A percentile compares a stretch with the other conserved stretches of the same genome.
phyloP scores from a whole-genome alignment of 1,284 basidiomycete genomes.

The Meira nashicola region DNA sequence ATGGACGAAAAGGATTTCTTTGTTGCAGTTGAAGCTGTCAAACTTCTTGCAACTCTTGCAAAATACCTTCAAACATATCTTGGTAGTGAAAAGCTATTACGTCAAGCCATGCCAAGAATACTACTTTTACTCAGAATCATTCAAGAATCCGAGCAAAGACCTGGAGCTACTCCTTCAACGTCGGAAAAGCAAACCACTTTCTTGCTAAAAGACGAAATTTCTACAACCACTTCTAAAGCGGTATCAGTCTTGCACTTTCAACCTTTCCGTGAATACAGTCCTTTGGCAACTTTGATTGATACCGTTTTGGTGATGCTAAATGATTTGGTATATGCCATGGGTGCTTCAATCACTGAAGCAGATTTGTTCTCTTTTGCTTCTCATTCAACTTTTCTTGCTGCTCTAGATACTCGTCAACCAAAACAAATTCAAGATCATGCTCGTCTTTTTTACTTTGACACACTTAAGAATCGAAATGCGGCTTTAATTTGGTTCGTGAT shows the following conservation, averaged over 20 bases:
- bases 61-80: constrained; percentile 30
- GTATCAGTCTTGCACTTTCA: neutral
- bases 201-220: neutral
- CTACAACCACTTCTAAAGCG: neutral
- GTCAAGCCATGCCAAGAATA: constrained; percentile 45
- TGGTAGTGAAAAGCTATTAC: constrained; percentile 23
- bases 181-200: neutral
- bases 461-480: neutral
- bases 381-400: constrained; percentile 6
- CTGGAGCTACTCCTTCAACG: neutral
- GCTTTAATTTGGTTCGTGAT: constrained; percentile 5
- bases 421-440: neutral
- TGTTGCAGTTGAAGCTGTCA: constrained; percentile 36
- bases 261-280: neutral
- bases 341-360: neutral
- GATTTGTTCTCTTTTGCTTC: neutral
- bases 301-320: neutral
- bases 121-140: constrained; percentile 20
- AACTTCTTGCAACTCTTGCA: constrained; percentile 25
- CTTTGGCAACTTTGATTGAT: neutral
- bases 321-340: constrained; percentile 4
- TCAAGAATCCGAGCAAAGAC: constrained; percentile 20
- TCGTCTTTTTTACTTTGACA: neutral
- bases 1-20: constrained; percentile 27
- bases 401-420: neutral